These are phyloP conservation scores for Suillus alpinus DNA, from an alignment of 768 basidiomycete genomes.

Conservation along the genomic window DNA sequence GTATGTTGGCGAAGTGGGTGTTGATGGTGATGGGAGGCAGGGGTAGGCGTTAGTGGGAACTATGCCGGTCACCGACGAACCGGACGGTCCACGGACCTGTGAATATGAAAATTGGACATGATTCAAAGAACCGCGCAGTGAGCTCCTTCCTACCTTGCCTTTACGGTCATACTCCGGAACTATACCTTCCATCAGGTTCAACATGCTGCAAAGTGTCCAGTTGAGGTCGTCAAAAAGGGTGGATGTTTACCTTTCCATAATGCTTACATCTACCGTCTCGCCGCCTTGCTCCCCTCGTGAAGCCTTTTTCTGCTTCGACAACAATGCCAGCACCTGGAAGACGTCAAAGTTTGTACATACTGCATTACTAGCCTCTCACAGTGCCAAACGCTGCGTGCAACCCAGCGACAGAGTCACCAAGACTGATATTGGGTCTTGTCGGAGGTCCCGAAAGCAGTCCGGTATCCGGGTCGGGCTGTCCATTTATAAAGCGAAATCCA, in stretches of 20 bases:
- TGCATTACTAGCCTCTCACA: slow-evolving; percentile 31
- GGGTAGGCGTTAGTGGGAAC: slow-evolving; percentile 77
- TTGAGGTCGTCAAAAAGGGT: background rate
- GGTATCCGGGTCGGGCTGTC: slow-evolving; percentile 52
- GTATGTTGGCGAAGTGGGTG: slow-evolving; percentile 45
- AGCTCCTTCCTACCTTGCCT: slow-evolving; percentile 45
- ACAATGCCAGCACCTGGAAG: slow-evolving; percentile 55
- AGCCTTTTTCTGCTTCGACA: slow-evolving; percentile 40
- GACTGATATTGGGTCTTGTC: slow-evolving; percentile 67
- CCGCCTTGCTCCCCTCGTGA: slow-evolving; percentile 33
- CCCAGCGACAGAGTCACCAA: slow-evolving; percentile 72
- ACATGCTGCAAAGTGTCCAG: slow-evolving; percentile 45
- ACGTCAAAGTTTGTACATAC: background rate
- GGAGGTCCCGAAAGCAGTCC: slow-evolving; percentile 59
- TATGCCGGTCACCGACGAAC: slow-evolving; percentile 72
- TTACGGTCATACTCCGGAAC: slow-evolving; percentile 75
- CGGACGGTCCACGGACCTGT: slow-evolving; percentile 68
- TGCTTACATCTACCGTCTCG: slow-evolving; percentile 71
- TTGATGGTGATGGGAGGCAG: slow-evolving; percentile 46
- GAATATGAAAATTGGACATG: background rate
- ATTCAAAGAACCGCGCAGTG: background rate
- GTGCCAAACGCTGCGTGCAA: slow-evolving; percentile 74
- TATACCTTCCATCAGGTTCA: slow-evolving; percentile 76
- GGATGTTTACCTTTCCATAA: slow-evolving; percentile 56
- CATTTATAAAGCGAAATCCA: slow-evolving; percentile 73